Evolutionary conservation across 1,139 yeast species (phyloP).

Genomic region (Taphrina pruni): DNA sequence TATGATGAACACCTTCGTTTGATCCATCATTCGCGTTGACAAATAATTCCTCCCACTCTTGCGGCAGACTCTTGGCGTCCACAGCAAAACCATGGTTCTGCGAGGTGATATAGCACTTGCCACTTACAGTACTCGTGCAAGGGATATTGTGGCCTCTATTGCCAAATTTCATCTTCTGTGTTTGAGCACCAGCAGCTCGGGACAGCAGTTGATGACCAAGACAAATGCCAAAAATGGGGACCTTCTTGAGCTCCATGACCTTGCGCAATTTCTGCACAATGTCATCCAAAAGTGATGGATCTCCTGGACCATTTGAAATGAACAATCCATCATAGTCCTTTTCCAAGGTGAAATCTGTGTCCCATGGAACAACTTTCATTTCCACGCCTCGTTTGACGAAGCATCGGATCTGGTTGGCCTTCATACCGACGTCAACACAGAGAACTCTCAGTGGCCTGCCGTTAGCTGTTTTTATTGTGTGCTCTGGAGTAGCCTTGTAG

Average conservation of each 20-base stretch:
- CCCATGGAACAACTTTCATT: slow-evolving; percentile 94
- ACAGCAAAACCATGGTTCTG: slow-evolving; percentile 99
- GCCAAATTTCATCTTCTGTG: slow-evolving; percentile 93
- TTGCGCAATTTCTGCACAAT: slow-evolving; percentile 65
- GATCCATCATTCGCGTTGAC: slow-evolving; percentile 97
- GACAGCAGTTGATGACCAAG: slow-evolving; percentile 98
- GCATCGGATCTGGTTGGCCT: slow-evolving; percentile 96
- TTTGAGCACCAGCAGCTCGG: slow-evolving; percentile 92
- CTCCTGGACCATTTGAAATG: slow-evolving; percentile 99
- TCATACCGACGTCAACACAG: slow-evolving; percentile 97
- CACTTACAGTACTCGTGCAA: slow-evolving; percentile 88
- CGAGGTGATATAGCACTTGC: slow-evolving; percentile 97
- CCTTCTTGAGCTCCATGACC: slow-evolving; percentile 65
- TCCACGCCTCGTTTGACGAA: slow-evolving; percentile 96
- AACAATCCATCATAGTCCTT: slow-evolving; percentile 91
- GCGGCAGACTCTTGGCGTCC: slow-evolving; percentile 70
- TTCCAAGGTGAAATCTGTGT: slow-evolving; percentile 72
- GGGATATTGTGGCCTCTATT: slow-evolving; percentile 99
- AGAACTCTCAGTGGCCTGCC: slow-evolving; percentile 82
- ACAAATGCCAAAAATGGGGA: slow-evolving; percentile 65
- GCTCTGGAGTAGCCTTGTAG: slow-evolving; percentile 67
- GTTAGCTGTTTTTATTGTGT: slow-evolving; percentile 63
- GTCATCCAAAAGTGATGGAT: slow-evolving; percentile 81
- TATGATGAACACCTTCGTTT: slow-evolving; percentile 96
- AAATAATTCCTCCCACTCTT: slow-evolving; percentile 92